Evolutionary conservation across 495 filamentous ascomycete genomes (phyloP).

Genomic region (Penicillium bialowiezense): DNA sequence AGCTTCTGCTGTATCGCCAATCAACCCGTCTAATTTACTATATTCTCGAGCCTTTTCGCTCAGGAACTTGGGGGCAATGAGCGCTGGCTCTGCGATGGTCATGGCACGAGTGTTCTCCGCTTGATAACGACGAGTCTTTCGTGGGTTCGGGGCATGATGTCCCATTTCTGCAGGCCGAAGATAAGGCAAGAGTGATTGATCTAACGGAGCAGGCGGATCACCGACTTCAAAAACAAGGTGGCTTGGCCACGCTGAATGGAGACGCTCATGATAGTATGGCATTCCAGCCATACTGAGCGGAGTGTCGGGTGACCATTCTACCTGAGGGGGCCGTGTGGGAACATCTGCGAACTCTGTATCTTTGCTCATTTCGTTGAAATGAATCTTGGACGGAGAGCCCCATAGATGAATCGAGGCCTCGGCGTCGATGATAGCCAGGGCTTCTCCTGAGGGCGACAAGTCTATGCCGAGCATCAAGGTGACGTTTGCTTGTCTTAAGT

Average conservation of each 20-base stretch:
- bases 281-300: slow-evolving; percentile 84
- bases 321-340: slow-evolving; percentile 39
- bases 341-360: slow-evolving; percentile 76
- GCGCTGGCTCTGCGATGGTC: slow-evolving; percentile 46
- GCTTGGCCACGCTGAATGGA: slow-evolving; percentile 87
- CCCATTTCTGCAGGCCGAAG: slow-evolving; percentile 69
- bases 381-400: slow-evolving; percentile 86
- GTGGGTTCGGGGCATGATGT: slow-evolving; percentile 73
- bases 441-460: slow-evolving; percentile 87
- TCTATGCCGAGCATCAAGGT: slow-evolving; percentile 74
- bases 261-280: slow-evolving; percentile 84
- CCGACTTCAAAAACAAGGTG: slow-evolving; percentile 80
- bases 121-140: slow-evolving; percentile 71
- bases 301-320: slow-evolving; percentile 73
- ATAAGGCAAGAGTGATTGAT: slow-evolving; percentile 65
- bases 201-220: slow-evolving; percentile 72
- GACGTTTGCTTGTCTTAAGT: slow-evolving; percentile 82
- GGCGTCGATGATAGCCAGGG: slow-evolving; percentile 75
- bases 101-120: slow-evolving; percentile 70
- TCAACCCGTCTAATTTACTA: slow-evolving; percentile 50
- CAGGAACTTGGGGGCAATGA: slow-evolving; percentile 79
- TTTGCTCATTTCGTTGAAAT: slow-evolving; percentile 80
- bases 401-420: slow-evolving; percentile 81
- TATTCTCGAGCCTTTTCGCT: slow-evolving; percentile 84
- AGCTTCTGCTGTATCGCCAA: slow-evolving; percentile 62